Evolutionary conservation across 257 asterid genomes (phyloP).

Genomic region (Petunia secreta): DNA sequence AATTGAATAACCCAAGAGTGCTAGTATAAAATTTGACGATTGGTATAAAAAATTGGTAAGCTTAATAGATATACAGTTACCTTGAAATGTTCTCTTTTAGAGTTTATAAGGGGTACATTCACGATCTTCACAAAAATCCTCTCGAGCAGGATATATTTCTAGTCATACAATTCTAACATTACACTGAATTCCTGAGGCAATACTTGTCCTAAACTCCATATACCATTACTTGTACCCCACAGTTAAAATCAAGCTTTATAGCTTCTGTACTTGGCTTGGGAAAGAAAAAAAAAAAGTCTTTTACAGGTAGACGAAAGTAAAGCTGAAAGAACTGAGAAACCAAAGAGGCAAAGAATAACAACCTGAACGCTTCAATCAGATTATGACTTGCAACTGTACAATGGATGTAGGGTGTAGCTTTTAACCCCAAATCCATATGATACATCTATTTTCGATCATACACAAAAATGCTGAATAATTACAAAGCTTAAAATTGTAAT

Average conservation of each 20-base stretch:
- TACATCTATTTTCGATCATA: conserved; percentile 12
- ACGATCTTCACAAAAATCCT: not conserved
- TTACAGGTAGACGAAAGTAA: not conserved
- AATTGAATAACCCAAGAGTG: not conserved
- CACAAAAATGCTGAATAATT: conserved; percentile 32
- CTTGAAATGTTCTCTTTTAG: not conserved
- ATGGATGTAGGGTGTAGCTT: conserved; percentile 5
- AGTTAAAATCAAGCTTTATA: not conserved
- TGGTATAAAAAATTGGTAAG: not conserved
- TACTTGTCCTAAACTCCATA: too few species aligned
- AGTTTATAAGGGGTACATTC: not conserved
- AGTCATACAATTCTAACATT: not conserved
- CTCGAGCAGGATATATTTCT: not conserved
- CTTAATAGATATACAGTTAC: not conserved
- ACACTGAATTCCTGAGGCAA: not conserved
- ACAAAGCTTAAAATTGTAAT: conserved; percentile 28
- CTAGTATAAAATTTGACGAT: not conserved
- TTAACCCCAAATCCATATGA: conserved; percentile 24
- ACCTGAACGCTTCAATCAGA: conserved; percentile 12
- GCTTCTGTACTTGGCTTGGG: not conserved
- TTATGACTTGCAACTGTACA: conserved; percentile 27
- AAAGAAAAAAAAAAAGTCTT: not conserved
- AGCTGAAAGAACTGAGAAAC: not conserved
- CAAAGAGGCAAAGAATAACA: not conserved
- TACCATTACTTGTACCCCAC: too few species aligned